Evolutionary conservation across 306 rosid genomes (phyloP), one percentile per base, ranked within the genome.

Genomic region (Trifolium subterraneum): DNA sequence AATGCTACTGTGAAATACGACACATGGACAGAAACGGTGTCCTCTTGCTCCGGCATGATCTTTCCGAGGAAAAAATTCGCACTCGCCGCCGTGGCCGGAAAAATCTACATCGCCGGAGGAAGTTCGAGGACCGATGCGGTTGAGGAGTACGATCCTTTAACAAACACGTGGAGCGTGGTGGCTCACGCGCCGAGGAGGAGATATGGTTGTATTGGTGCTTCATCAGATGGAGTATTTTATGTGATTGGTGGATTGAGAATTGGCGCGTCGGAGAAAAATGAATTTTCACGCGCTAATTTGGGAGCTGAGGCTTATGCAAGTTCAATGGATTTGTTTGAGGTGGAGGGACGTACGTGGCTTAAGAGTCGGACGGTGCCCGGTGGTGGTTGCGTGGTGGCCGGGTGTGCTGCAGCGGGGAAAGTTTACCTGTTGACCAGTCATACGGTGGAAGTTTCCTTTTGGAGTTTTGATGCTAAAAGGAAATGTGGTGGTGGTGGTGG

Each of bases 361-460:
- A 76, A 87, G 48, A 88, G 97, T 71, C 80, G 89, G 6, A 64
- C 82, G 0, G 89, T 91, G 0, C 93, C 97, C 0, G 88, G 88
- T 0, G 92, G 93, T 0, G 97, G 97, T 1, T 91, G 97, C 29
- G 88, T 87, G 20, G 93, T 91, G 81, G 97, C 90, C 6, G 92
- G 89, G 7, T 91, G 93, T 13, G 81, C 87, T 0, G 88, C 83
- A 0, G 82, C 58, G 0, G 88, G 89, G 1, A 41, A 61, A 33
- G 75, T 91, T 33, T 91, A 76, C 67, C 78, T 80, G 50, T 82
- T 91, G 55, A 76, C 97, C 0, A 91, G 97, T 64, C 97, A 88
- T 62, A 89, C 93, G 16, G 92, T 88, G 59, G 93, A 91, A 78
- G 85, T 85, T 0, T 85, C 90, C 0, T 88, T 91, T 60, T 91